Conservation (phyloP, 106 monocot species). For the Allium cepa region DNA sequence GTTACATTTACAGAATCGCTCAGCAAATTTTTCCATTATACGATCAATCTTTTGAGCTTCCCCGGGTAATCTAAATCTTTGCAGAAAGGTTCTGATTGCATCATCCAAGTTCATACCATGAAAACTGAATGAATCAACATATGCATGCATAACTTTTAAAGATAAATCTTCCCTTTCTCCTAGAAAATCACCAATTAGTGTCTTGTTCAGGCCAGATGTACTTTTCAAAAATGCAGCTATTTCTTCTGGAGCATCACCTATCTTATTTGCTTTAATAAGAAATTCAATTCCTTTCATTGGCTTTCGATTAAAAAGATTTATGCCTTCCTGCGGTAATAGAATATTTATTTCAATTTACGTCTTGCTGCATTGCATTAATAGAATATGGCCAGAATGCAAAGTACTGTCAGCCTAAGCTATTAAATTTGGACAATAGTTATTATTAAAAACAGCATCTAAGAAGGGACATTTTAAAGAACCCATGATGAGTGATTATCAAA, state of each 20-base stretch:
- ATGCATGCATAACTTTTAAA: conserved; percentile 95
- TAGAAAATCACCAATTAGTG: conserved; percentile 86
- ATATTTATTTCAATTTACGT: conserved; percentile 6
- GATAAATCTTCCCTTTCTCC: conserved; percentile 89
- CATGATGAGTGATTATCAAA: no score
- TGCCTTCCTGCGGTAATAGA: conserved; percentile 72
- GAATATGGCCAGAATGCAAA: no score
- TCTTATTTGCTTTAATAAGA: conserved; percentile 74
- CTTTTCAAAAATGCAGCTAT: conserved; percentile 84
- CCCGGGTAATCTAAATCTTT: conserved; percentile 91
- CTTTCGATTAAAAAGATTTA: conserved; percentile 91
- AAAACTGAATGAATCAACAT: conserved; percentile 98
- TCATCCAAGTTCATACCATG: conserved; percentile 95
- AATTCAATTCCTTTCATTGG: conserved; percentile 95
- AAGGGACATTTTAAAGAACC: no score
- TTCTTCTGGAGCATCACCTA: conserved; percentile 81
- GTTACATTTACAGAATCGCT: conserved; percentile 95
- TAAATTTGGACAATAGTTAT: no score
- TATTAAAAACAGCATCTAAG: no score
- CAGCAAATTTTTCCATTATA: conserved; percentile 97
- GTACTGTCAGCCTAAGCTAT: no score
- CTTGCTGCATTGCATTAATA: not conserved
- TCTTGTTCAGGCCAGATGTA: conserved; percentile 77
- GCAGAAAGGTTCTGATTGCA: conserved; percentile 73
- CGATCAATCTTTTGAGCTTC: conserved; percentile 98